Percentiles rank a stretch among this genome's conserved stretches.
phyloP scores from a whole-genome alignment of 2,329 filamentous ascomycete genomes.

The Chrysoporthe cubensis region DNA sequence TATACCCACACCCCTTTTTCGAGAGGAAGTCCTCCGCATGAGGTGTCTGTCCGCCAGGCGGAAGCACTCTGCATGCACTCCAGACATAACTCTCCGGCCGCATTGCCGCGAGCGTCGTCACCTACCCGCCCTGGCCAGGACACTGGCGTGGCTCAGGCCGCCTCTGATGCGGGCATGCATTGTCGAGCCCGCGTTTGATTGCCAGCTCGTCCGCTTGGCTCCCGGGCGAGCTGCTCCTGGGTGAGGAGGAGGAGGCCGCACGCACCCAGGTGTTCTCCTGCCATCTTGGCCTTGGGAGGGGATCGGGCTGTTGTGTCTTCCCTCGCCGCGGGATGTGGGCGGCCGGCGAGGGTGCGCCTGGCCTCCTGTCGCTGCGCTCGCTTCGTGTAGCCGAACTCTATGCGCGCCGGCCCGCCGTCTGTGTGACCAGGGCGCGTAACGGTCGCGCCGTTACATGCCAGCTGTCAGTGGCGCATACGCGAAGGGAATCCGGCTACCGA shows the following conservation, averaged over 20 bases:
- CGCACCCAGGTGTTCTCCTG: neutral
- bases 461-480: neutral
- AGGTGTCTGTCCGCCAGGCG: neutral
- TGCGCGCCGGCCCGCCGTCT: neutral
- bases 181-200: neutral
- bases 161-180: slow-evolving; percentile 1
- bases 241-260: neutral
- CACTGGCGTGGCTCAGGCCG: neutral
- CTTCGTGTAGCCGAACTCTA: neutral
- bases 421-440: neutral
- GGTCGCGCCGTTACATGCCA: neutral
- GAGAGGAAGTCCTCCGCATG: neutral
- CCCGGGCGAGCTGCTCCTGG: neutral
- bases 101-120: neutral
- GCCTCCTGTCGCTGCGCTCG: neutral
- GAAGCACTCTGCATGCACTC: slow-evolving; percentile 8
- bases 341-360: neutral
- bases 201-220: neutral
- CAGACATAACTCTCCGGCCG: slow-evolving; percentile 5
- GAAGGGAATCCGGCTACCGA: neutral
- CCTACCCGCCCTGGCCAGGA: neutral
- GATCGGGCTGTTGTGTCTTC: neutral
- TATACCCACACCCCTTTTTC: neutral
- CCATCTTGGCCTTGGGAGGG: too few relatives aligned
- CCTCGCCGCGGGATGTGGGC: neutral